Evolutionary conservation across 1,284 basidiomycete species (phyloP), one percentile per base, ranked within the genome.

Genomic region (Kalmanozyma brasiliensis): DNA sequence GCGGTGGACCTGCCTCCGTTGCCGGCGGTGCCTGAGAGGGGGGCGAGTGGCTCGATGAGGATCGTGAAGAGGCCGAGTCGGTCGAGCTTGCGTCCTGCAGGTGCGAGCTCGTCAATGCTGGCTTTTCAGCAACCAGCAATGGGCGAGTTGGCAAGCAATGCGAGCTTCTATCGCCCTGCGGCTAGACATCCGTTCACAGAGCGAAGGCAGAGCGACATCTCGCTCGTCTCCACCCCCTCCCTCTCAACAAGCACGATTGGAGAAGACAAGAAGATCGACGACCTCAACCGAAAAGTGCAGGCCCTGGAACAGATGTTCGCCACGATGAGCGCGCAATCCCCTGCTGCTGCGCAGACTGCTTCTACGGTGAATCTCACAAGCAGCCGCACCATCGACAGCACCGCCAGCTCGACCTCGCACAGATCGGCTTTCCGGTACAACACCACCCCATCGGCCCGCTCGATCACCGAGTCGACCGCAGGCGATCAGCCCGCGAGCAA

Each of bases 231-330:
- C 3, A 41, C 56, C 1, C 45, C 58, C 8, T 49, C 55, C 2
- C 37, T 49, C 4, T 49, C 58, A 13, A 37, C 58, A 3, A 52
- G 23, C 8, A 44, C 38, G 10, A 49, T 33, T 5, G 42, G 36
- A n/a, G 52, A 51, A n/a, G 20, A 48, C n/a, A 33, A 51, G 38
- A 60, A 44, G 30, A 36, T 60, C 29, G 57, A 66, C 20, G 52
- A 59, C 11, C 44, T 66, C 35, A 52, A 63, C 6, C 51, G 52
- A 17, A 69, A 64, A 35, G 41, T 69, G 16, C 55, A 63, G 13
- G 60, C 52, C 14, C 45, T 69, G 14, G 51, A 69, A 29, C 29
- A 37, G 24, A 42, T 68, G 20, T 45, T 63, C 20, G 42, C 23
- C 16, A 22, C 48, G 8, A 34, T 63, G 33, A 55, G 41, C 43